These are phyloP conservation scores for Eutypella sp. DNA, from an alignment of 2,329 filamentous ascomycete species.

Conservation along the genomic window DNA sequence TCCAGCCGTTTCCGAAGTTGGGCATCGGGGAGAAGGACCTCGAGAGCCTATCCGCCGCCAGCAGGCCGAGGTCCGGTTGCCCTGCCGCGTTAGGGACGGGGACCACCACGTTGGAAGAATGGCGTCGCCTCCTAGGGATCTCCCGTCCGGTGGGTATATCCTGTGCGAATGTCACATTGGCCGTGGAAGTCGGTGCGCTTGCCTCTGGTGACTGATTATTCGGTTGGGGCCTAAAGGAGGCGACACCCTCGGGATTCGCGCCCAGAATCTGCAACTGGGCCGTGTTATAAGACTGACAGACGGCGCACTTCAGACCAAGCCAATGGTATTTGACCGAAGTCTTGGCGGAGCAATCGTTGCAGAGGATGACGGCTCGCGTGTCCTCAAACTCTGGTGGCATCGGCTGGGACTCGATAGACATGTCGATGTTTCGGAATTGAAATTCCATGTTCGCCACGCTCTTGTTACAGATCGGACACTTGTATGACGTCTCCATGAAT, in stretches of 20 bases:
- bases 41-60: constrained; percentile 36
- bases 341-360: constrained; percentile 91
- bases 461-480: constrained; percentile 94
- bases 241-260: constrained; percentile 19
- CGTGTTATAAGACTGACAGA: constrained; percentile 67
- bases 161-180: constrained; percentile 6
- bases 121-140: constrained; percentile 22
- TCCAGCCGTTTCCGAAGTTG: constrained; percentile 15
- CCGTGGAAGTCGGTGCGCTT: constrained; percentile 5
- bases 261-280: constrained; percentile 59
- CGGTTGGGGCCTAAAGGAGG: constrained; percentile 13
- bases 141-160: constrained; percentile 17
- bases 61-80: constrained; percentile 9
- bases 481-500: constrained; percentile 86
- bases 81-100: constrained; percentile 6
- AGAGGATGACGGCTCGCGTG: constrained; percentile 78
- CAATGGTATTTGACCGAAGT: constrained; percentile 88
- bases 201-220: constrained; percentile 14
- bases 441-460: constrained; percentile 97
- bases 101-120: constrained; percentile 26
- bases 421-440: constrained; percentile 85
- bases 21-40: constrained; percentile 40
- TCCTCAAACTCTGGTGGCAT: constrained; percentile 83
- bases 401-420: constrained; percentile 80
- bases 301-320: constrained; percentile 83